These are phyloP conservation scores for Plasmodium relictum DNA, from an alignment of 169 alveolate species.

Conservation along the genomic window DNA sequence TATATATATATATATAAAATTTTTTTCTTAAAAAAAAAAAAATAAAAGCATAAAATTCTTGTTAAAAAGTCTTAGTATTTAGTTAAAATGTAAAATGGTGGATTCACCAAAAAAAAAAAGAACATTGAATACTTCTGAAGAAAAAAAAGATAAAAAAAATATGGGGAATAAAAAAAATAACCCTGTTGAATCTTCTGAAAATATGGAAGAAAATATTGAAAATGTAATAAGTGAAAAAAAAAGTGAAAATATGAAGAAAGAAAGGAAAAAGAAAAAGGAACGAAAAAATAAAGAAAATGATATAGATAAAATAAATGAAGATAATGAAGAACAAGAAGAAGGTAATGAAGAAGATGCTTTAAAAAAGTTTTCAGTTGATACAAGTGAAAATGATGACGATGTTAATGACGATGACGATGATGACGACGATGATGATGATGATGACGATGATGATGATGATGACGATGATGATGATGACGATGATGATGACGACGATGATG, in stretches of 20 bases:
- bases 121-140: constrained; percentile 48
- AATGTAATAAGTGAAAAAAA: constrained; percentile 35
- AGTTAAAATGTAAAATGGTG: constrained; percentile 67
- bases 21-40: not conserved
- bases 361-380: constrained; percentile 48
- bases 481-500: constrained; percentile 63
- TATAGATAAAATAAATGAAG: constrained; percentile 30
- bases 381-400: constrained; percentile 64
- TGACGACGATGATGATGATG: constrained; percentile 69
- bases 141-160: constrained; percentile 48
- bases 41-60: not conserved
- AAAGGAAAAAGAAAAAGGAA: constrained; percentile 60
- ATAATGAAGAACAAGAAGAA: constrained; percentile 63
- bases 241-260: constrained; percentile 31
- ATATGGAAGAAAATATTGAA: constrained; percentile 54
- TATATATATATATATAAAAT: not conserved
- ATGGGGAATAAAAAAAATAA: constrained; percentile 69
- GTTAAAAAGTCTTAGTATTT: constrained; percentile 28
- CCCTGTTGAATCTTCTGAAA: constrained; percentile 43
- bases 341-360: constrained; percentile 46
- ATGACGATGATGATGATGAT: constrained; percentile 73
- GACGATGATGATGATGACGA: constrained; percentile 74
- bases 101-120: constrained; percentile 67
- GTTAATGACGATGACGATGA: constrained; percentile 67
- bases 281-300: constrained; percentile 38